These are phyloP conservation scores for Podospora conica DNA, from an alignment of 495 filamentous ascomycete species.

Conservation along the genomic window DNA sequence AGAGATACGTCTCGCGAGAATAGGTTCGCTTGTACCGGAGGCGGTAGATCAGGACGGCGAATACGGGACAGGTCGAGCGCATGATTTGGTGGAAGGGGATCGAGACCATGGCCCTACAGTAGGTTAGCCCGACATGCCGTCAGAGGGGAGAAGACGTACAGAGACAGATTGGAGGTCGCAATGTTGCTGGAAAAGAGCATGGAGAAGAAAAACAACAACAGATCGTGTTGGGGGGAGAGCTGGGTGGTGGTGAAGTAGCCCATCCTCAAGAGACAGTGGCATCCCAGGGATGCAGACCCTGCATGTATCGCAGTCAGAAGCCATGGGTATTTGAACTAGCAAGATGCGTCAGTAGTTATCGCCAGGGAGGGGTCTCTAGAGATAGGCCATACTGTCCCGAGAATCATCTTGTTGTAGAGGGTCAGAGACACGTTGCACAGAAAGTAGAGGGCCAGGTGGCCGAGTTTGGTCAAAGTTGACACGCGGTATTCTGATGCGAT, in stretches of 20 bases:
- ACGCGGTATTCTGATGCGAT: constrained; percentile 24
- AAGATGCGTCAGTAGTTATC: constrained; percentile 9
- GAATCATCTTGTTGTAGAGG: constrained; percentile 49
- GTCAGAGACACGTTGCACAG: constrained; percentile 48
- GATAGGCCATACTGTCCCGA: constrained; percentile 39
- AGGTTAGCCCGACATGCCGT: background rate
- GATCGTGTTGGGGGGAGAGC: constrained; percentile 40
- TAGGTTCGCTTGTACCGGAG: constrained; percentile 44
- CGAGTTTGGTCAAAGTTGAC: constrained; percentile 34
- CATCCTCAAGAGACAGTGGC: constrained; percentile 38
- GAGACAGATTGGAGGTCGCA: constrained; percentile 50
- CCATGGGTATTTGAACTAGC: constrained; percentile 52
- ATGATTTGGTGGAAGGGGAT: constrained; percentile 56
- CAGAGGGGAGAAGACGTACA: constrained; percentile 25
- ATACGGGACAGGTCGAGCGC: constrained; percentile 49
- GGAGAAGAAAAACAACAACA: constrained; percentile 46
- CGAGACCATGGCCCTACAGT: constrained; percentile 45
- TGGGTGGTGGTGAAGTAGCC: constrained; percentile 44
- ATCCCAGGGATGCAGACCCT: constrained; percentile 44
- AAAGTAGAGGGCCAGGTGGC: constrained; percentile 45
- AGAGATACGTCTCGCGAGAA: constrained; percentile 45
- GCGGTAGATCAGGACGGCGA: constrained; percentile 51
- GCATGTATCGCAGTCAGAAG: constrained; percentile 51
- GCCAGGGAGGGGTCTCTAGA: background rate
- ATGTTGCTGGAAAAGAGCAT: constrained; percentile 55